Base-by-base conservation (phyloP, 1,284 basidiomycete genomes). In the Jaminaea rosea region DNA sequence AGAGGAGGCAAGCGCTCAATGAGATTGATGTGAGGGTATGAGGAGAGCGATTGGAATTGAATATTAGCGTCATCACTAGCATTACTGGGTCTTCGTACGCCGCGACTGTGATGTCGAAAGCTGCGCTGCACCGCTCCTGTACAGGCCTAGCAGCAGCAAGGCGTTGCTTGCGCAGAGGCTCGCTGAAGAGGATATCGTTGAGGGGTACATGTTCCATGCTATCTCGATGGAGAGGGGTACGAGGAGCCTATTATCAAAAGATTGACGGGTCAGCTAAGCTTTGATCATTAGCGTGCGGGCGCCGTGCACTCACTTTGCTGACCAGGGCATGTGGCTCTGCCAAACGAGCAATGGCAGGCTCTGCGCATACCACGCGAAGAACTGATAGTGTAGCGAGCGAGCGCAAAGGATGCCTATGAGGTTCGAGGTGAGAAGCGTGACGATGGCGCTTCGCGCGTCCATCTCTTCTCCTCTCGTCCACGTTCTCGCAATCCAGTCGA, bases 381-480 rank as follows among this genome's bases (percentile, higher is more conserved):
- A 99, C 67, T 99, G 93, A 74, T 97, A 98, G 74, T 99, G 93
- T 49, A 99, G 77, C 13, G 91, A 94, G n/a, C 94, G 83, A 13
- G 94, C 88, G 73, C 87, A 96, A 3, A 87, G 63, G 28, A 98
- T 85, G 21, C 93, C 93, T 56, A 96, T 84, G 46, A 98, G 75
- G 70, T 97, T 98, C 13, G 86, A 87, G 1, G 88, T 91, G 78
- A 96, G 79, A 21, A 89, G 79, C 0, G 85, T 85, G 9, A 84
- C 80, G 32, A 88, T 81, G 69, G 88, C 92, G 94, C 68, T 17
- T n/a, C n/a, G n/a, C n/a, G n/a, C n/a, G n/a, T n/a, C n/a, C n/a
- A n/a, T n/a, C n/a, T n/a, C n/a, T n/a, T n/a, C n/a, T n/a, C n/a
- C n/a, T n/a, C n/a, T n/a, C n/a, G n/a, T n/a, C n/a, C n/a, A n/a